A percentile compares a stretch with the other conserved stretches of the same genome.
These are phyloP conservation scores for Tetrahymena borealis DNA, from an alignment of 73 alveolate genomes.

Conservation along the genomic window DNA sequence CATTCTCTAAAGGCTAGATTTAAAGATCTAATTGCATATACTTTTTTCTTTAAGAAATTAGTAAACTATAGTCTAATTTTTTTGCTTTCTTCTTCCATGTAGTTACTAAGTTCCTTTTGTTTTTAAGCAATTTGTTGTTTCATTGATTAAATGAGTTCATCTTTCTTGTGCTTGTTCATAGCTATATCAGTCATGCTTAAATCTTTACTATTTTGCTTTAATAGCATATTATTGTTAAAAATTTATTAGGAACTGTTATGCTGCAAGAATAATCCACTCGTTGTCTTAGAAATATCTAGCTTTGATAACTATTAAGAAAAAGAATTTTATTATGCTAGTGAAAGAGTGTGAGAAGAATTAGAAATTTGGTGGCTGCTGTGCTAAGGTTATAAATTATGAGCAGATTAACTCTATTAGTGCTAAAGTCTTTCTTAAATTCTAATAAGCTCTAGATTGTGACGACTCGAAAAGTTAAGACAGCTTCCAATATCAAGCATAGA, in stretches of 20 bases:
- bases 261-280: background rate
- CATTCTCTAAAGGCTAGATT: background rate
- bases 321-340: background rate
- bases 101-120: background rate
- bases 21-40: background rate
- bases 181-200: background rate
- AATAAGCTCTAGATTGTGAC: background rate
- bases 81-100: background rate
- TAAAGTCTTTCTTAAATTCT: background rate
- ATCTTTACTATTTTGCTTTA: background rate
- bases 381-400: background rate
- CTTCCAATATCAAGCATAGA: background rate
- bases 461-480: background rate
- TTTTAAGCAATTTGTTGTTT: background rate
- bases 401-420: background rate
- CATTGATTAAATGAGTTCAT: background rate
- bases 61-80: background rate
- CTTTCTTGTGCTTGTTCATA: background rate
- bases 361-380: background rate
- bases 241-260: background rate
- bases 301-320: background rate
- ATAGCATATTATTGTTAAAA: background rate
- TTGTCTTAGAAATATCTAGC: background rate
- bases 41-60: background rate
- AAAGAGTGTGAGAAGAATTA: background rate